These are phyloP conservation scores for Phascolomyces articulosus DNA, from an alignment of 371 early-diverging fungal species.

Conservation along the genomic window DNA sequence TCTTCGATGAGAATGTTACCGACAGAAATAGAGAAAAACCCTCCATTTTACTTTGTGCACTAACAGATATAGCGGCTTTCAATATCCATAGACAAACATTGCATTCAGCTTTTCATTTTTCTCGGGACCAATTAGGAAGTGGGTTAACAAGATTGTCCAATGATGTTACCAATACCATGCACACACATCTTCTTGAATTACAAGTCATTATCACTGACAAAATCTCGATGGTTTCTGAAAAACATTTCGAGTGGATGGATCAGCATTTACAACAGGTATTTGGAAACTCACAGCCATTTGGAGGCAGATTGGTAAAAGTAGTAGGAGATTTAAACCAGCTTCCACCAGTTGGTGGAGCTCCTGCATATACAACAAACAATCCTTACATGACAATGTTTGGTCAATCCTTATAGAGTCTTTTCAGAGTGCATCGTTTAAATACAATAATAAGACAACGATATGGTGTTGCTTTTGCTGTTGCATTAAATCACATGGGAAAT, in stretches of 20 bases:
- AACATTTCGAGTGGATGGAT: neutral
- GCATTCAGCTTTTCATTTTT: neutral
- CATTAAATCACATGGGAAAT: slow-evolving; percentile 11
- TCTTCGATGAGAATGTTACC: neutral
- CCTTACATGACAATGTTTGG: neutral
- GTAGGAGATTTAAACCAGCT: slow-evolving; percentile 14
- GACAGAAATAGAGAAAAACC: slow-evolving; percentile 6
- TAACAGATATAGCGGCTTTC: slow-evolving; percentile 13
- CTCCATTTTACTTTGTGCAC: slow-evolving; percentile 12
- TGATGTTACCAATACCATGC: neutral
- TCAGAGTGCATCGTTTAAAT: slow-evolving; percentile 7
- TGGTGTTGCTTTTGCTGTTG: slow-evolving; percentile 7
- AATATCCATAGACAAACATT: slow-evolving; percentile 2
- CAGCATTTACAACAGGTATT: neutral
- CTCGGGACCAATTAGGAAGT: neutral
- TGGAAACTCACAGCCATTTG: neutral
- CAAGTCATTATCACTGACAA: neutral
- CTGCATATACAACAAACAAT: neutral
- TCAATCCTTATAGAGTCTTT: neutral
- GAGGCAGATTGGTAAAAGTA: slow-evolving; percentile 1
- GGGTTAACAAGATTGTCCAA: neutral
- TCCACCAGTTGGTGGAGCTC: slow-evolving; percentile 3
- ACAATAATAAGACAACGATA: slow-evolving; percentile 14
- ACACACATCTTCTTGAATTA: neutral
- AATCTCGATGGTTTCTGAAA: neutral